Percentiles rank a stretch among this genome's conserved stretches.
phyloP scores from a whole-genome alignment of 1,139 yeast species.

The Hyphopichia burtonii region DNA sequence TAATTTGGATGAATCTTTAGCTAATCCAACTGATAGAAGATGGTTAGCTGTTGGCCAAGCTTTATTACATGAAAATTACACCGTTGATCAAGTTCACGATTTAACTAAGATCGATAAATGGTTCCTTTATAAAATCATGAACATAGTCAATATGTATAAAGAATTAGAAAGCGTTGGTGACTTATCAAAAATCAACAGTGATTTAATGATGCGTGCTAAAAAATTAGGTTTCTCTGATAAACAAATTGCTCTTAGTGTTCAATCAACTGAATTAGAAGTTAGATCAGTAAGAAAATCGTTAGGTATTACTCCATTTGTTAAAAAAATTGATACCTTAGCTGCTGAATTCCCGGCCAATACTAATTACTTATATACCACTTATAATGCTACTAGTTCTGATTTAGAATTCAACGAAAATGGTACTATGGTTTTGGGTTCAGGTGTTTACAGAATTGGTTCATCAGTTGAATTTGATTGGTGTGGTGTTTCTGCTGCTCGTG shows the following conservation, averaged over 20 bases:
- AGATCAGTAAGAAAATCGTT: constrained; percentile 87
- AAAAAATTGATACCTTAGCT: constrained; percentile 97
- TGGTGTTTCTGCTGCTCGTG: constrained; percentile 93
- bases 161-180: constrained; percentile 68
- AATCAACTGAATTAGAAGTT: constrained; percentile 90
- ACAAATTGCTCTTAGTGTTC: constrained; percentile 88
- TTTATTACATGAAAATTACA: constrained; percentile 78
- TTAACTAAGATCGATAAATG: constrained; percentile 91
- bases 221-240: constrained; percentile 97
- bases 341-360: constrained; percentile 99
- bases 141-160: constrained; percentile 84
- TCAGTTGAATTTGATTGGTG: constrained; percentile 97
- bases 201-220: constrained; percentile 78
- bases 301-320: constrained; percentile 89
- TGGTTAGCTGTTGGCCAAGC: constrained; percentile 99
- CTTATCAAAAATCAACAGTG: constrained; percentile 59
- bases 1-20: constrained; percentile 73
- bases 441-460: constrained; percentile 93
- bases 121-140: constrained; percentile 90
- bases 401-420: constrained; percentile 82
- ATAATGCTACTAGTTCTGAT: constrained; percentile 90
- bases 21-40: constrained; percentile 95
- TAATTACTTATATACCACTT: constrained; percentile 91
- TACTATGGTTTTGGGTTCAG: constrained; percentile 88
- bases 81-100: constrained; percentile 90